A percentile compares a stretch with the other conserved stretches of the same genome.
Evolutionary conservation across 352 stramenopile species (phyloP).

Genomic region (Phytopythium litorale): DNA sequence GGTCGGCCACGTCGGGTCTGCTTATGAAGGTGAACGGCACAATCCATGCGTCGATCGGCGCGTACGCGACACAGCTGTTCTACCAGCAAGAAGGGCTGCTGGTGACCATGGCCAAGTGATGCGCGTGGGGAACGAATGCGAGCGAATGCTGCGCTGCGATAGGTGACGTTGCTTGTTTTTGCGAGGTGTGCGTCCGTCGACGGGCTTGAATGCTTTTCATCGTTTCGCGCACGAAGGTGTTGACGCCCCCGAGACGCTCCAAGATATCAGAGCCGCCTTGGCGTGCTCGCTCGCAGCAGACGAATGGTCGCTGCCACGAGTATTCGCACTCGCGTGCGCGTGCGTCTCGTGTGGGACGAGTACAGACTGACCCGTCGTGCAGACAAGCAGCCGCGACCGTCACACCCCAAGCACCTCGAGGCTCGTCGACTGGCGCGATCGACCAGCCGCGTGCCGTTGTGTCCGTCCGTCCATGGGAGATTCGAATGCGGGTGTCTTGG

Average conservation of each 20-base stretch:
- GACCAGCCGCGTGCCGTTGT: neutral
- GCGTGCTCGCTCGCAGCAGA: neutral
- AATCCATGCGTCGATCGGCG: slow-evolving; percentile 62
- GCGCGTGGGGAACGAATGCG: neutral
- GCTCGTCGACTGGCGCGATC: neutral
- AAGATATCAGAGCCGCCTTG: neutral
- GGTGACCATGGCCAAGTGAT: slow-evolving; percentile 54
- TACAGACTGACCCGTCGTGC: neutral
- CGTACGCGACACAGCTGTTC: slow-evolving; percentile 55
- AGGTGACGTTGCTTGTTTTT: slow-evolving; percentile 6
- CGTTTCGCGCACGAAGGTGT: neutral
- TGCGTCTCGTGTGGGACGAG: neutral
- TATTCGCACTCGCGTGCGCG: neutral
- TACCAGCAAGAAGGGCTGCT: slow-evolving; percentile 76
- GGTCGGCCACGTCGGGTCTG: slow-evolving; percentile 60
- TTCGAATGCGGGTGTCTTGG: neutral
- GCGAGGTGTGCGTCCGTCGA: neutral
- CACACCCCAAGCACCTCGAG: neutral
- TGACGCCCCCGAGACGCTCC: neutral
- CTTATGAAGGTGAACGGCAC: slow-evolving; percentile 82
- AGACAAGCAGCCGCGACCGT: neutral
- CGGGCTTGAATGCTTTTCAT: slow-evolving; percentile 5
- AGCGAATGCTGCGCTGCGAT: neutral
- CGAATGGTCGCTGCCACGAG: neutral
- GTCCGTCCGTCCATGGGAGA: neutral